These are phyloP conservation scores for Scheffersomyces lignicola DNA, from an alignment of 1,139 yeast genomes.

Conservation along the genomic window DNA sequence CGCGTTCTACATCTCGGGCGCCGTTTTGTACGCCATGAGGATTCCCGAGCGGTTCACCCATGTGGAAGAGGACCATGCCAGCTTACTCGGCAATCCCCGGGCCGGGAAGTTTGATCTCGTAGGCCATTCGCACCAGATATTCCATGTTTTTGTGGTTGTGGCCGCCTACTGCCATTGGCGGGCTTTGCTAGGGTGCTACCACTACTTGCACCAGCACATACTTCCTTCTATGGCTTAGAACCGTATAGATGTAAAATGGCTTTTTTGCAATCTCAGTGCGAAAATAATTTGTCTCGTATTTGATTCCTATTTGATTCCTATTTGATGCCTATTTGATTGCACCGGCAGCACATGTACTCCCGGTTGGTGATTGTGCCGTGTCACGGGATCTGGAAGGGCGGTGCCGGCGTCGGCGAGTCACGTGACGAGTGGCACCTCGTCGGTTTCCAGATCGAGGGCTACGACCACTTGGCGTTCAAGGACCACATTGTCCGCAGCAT, in stretches of 20 bases:
- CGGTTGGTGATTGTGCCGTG: slow-evolving; percentile 62
- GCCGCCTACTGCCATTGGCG: slow-evolving; percentile 79
- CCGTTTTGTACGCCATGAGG: slow-evolving; percentile 72
- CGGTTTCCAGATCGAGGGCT: slow-evolving; percentile 66
- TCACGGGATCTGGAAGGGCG: slow-evolving; percentile 61
- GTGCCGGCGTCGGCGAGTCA: slow-evolving; percentile 34
- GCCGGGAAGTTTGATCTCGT: slow-evolving; percentile 57
- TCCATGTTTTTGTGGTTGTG: slow-evolving; percentile 76
- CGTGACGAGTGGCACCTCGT: slow-evolving; percentile 64
- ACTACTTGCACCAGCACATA: slow-evolving; percentile 40
- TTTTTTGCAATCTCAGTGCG: no score
- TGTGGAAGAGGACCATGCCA: slow-evolving; percentile 36
- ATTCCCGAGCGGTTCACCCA: slow-evolving; percentile 75
- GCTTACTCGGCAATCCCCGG: slow-evolving; percentile 15
- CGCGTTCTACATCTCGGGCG: slow-evolving; percentile 72
- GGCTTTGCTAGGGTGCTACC: slow-evolving; percentile 64
- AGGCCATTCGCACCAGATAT: slow-evolving; percentile 89
- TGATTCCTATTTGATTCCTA: no score
- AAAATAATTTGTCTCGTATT: no score
- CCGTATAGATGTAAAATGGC: no score
- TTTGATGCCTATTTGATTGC: not conserved
- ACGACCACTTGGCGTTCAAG: slow-evolving; percentile 66
- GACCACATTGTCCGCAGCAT: slow-evolving; percentile 54
- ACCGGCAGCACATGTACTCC: slow-evolving; percentile 3
- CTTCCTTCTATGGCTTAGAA: slow-evolving; percentile 6